Percentiles rank a stretch among this genome's conserved stretches.
phyloP scores from a whole-genome alignment of 495 filamentous ascomycete genomes.

The Thozetella sp. region DNA sequence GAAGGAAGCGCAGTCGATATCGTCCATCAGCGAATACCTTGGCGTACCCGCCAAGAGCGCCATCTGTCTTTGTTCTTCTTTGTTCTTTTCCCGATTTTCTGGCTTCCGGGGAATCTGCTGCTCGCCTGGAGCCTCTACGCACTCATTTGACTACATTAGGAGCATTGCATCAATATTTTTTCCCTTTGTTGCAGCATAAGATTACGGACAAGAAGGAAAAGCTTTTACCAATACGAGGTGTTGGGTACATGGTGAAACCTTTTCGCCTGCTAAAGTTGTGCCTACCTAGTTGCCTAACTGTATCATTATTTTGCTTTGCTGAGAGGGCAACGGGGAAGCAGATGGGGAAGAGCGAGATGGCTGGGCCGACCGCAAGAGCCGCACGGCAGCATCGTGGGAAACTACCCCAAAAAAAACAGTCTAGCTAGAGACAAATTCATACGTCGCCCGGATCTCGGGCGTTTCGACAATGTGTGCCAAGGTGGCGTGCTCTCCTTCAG shows the following conservation, averaged over 20 bases:
- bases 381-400: background rate
- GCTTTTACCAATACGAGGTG: background rate
- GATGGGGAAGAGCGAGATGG: background rate
- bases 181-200: constrained; percentile 12
- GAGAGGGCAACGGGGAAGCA: background rate
- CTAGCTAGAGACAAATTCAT: background rate
- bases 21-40: background rate
- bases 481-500: background rate
- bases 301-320: no score
- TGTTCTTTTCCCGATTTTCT: background rate
- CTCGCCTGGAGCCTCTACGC: background rate
- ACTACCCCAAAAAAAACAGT: background rate
- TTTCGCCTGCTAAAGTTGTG: no score
- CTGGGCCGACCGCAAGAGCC: background rate
- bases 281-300: no score
- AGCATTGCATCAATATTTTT: constrained; percentile 2
- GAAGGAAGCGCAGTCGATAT: no score
- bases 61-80: constrained; percentile 5
- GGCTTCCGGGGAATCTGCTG: background rate
- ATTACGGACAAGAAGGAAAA: constrained; percentile 9
- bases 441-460: background rate
- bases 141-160: constrained; percentile 4
- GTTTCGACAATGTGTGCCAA: background rate
- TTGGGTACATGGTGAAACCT: background rate
- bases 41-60: background rate